Conservation (phyloP, 768 basidiomycete species). For the Suillus sp. region DNA sequence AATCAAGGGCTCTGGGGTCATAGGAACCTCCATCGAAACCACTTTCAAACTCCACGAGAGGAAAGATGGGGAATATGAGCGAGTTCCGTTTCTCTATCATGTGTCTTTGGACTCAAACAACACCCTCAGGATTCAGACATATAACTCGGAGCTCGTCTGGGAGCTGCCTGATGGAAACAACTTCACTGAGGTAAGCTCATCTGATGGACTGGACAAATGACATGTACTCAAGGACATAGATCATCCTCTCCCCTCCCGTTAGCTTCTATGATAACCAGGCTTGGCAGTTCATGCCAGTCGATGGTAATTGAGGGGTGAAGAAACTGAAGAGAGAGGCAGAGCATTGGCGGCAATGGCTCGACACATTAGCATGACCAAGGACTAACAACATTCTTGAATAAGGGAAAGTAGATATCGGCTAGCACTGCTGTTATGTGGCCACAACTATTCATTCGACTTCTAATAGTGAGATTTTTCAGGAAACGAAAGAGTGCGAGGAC, state of each 20-base stretch:
- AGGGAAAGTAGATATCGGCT: neutral
- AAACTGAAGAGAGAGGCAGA: neutral
- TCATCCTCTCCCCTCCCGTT: conserved; percentile 1
- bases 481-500: conserved; percentile 17
- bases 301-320: neutral
- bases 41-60: conserved; percentile 3
- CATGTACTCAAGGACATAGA: neutral
- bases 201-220: neutral
- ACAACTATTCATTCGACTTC: neutral
- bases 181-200: neutral
- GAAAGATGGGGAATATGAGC: neutral
- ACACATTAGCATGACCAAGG: neutral
- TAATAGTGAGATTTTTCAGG: neutral
- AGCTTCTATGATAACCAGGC: conserved; percentile 2
- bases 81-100: neutral
- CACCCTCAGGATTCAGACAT: neutral
- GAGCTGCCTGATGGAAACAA: neutral
- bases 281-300: conserved; percentile 3
- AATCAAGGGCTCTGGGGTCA: neutral
- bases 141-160: neutral
- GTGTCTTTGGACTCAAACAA: neutral
- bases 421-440: neutral
- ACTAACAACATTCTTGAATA: neutral
- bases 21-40: neutral
- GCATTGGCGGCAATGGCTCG: neutral